Evolutionary conservation across 192 early-diverging fungal genomes (phyloP).

Genomic region (Rhizoclosmatium sp.): DNA sequence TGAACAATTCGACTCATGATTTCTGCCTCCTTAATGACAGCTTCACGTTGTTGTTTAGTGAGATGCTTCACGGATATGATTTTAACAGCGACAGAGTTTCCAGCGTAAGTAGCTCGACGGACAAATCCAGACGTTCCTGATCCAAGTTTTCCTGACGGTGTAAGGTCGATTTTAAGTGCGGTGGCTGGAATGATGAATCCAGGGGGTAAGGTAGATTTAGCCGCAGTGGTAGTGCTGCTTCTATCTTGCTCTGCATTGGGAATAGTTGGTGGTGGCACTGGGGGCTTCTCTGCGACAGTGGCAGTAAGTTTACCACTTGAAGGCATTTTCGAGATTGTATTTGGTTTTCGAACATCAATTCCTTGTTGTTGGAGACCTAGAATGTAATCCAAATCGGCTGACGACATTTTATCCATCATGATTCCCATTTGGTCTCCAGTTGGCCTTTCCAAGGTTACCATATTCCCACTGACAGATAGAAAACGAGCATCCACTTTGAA

Average conservation of each 20-base stretch:
- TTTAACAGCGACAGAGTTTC: slow-evolving; percentile 33
- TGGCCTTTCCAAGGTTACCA: slow-evolving; percentile 31
- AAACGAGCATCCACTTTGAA: slow-evolving; percentile 37
- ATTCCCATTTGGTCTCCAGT: slow-evolving; percentile 36
- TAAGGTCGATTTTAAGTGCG: slow-evolving; percentile 35
- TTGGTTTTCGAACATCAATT: slow-evolving; percentile 17
- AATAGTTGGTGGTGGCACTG: background rate
- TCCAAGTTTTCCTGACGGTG: slow-evolving; percentile 30
- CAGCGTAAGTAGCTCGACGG: slow-evolving; percentile 10
- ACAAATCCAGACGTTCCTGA: slow-evolving; percentile 31
- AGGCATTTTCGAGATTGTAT: background rate
- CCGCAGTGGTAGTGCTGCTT: slow-evolving; percentile 6
- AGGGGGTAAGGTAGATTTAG: slow-evolving; percentile 29
- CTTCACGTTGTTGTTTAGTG: slow-evolving; percentile 36
- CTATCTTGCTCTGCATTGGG: background rate
- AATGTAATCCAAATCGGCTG: slow-evolving; percentile 35
- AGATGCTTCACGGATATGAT: slow-evolving; percentile 30
- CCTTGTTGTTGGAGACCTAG: slow-evolving; percentile 31
- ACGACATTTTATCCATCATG: slow-evolving; percentile 42
- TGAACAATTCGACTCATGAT: slow-evolving; percentile 39
- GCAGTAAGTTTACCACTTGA: background rate
- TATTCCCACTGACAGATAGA: background rate
- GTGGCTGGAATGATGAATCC: slow-evolving; percentile 37
- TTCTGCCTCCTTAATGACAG: slow-evolving; percentile 38
- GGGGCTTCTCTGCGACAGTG: background rate